phyloP scores from a whole-genome alignment of 2,329 filamentous ascomycete species.

The Penicillium sp. region DNA sequence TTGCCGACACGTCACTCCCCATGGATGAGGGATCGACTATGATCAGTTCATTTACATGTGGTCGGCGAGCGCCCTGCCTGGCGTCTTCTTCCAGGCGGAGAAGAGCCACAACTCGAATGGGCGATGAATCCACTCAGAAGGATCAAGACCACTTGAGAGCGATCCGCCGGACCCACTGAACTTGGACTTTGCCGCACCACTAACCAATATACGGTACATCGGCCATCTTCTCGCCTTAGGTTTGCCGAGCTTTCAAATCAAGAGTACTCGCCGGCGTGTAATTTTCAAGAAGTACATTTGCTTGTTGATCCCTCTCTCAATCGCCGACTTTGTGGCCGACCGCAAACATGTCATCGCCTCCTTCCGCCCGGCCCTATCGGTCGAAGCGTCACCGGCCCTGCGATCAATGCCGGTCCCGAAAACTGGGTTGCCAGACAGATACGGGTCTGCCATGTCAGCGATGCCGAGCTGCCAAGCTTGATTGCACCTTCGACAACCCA shows the following conservation, averaged over 20 bases:
- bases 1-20: neutral
- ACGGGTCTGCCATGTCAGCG: conserved; percentile 25
- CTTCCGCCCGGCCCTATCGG: conserved; percentile 29
- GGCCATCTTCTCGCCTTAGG: neutral
- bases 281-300: neutral
- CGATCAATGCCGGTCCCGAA: conserved; percentile 33
- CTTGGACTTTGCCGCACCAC: neutral
- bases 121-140: neutral
- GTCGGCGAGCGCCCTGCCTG: neutral
- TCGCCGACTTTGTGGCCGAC: neutral
- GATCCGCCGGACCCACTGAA: neutral
- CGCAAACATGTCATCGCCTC: conserved; percentile 3
- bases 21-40: neutral
- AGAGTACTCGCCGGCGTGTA: neutral
- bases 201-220: neutral
- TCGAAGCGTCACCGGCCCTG: conserved; percentile 36
- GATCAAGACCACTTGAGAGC: neutral
- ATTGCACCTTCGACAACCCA: conserved; percentile 26
- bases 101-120: neutral
- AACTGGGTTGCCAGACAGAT: conserved; percentile 30
- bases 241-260: neutral
- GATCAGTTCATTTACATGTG: neutral
- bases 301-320: neutral
- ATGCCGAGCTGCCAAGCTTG: conserved; percentile 23
- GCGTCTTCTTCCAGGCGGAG: neutral